These are phyloP conservation scores for Leucocoprinus sp. DNA, from an alignment of 768 basidiomycete species.

Conservation along the genomic window DNA sequence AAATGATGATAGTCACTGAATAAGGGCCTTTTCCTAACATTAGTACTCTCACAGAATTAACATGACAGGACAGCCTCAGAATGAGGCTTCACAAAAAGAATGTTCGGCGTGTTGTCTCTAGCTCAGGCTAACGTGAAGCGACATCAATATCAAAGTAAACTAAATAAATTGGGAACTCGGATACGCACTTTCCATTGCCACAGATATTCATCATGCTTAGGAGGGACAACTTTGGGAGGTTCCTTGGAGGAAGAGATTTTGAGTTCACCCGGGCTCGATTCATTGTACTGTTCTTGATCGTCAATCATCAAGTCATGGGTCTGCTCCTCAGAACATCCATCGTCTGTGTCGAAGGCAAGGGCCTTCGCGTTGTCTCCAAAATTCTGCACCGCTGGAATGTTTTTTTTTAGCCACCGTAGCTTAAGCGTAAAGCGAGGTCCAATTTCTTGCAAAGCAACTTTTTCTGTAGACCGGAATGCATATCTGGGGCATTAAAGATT, in stretches of 20 bases:
- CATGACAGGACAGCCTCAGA: not conserved
- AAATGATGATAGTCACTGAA: not conserved
- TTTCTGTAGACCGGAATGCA: conserved; percentile 86
- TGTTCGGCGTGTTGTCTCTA: conserved; percentile 83
- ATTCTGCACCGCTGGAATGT: conserved; percentile 72
- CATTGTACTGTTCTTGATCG: conserved; percentile 17
- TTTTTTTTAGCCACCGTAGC: conserved; percentile 81
- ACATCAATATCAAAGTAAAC: conserved; percentile 8
- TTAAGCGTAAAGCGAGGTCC: conserved; percentile 97
- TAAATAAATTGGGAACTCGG: not conserved
- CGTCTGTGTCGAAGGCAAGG: conserved; percentile 43
- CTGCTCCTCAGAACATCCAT: conserved; percentile 13
- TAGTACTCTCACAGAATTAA: not conserved
- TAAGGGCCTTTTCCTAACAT: too few relatives aligned
- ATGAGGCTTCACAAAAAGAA: conserved; percentile 63
- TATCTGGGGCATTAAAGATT: conserved; percentile 44
- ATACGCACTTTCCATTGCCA: conserved; percentile 85
- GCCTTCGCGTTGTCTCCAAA: conserved; percentile 55
- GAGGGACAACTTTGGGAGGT: conserved; percentile 36
- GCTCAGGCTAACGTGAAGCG: conserved; percentile 58
- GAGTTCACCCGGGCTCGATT: not conserved
- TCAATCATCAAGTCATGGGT: conserved; percentile 24
- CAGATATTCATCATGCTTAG: conserved; percentile 68
- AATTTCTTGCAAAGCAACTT: conserved; percentile 92
- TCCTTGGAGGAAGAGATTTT: not conserved